Conservation (phyloP, 2,329 filamentous ascomycete species). For the Alternaria longipes region DNA sequence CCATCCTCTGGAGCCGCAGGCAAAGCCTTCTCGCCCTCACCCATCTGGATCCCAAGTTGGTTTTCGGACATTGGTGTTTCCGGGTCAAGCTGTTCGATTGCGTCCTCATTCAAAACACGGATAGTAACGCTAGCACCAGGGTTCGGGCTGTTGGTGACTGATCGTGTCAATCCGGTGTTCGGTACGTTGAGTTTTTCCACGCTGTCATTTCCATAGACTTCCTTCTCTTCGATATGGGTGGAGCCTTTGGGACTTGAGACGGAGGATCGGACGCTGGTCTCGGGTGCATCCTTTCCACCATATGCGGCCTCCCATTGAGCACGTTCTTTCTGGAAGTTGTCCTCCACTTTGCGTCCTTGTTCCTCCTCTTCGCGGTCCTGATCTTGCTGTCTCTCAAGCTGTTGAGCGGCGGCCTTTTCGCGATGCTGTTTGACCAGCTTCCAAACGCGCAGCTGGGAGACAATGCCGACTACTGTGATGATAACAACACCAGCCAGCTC, state of each 20-base stretch:
- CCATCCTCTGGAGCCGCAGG: slow-evolving; percentile 14
- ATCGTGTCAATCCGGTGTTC: slow-evolving; percentile 55
- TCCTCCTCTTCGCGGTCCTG: slow-evolving; percentile 73
- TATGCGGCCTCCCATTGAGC: slow-evolving; percentile 81
- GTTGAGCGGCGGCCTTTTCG: slow-evolving; percentile 56
- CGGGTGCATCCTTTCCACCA: slow-evolving; percentile 65
- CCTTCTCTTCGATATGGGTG: slow-evolving; percentile 45
- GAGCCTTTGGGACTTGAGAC: slow-evolving; percentile 46
- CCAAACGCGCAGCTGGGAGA: slow-evolving; percentile 89
- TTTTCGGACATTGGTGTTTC: slow-evolving; percentile 38
- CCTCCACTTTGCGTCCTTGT: slow-evolving; percentile 72
- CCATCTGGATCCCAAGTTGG: slow-evolving; percentile 4
- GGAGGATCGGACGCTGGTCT: slow-evolving; percentile 62
- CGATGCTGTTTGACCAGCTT: slow-evolving; percentile 71
- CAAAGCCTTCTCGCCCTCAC: slow-evolving; percentile 7
- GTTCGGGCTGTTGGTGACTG: slow-evolving; percentile 40
- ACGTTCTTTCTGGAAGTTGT: slow-evolving; percentile 68
- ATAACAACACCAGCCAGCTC: slow-evolving; percentile 83
- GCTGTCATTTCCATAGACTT: slow-evolving; percentile 55
- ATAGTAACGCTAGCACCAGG: slow-evolving; percentile 61
- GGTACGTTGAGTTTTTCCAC: slow-evolving; percentile 67
- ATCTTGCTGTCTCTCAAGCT: slow-evolving; percentile 64
- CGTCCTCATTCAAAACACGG: slow-evolving; percentile 63
- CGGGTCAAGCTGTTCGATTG: slow-evolving; percentile 45
- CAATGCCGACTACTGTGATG: slow-evolving; percentile 75